phyloP scores from a whole-genome alignment of 78 protist species.

The Dictyostelium firmibasis region DNA sequence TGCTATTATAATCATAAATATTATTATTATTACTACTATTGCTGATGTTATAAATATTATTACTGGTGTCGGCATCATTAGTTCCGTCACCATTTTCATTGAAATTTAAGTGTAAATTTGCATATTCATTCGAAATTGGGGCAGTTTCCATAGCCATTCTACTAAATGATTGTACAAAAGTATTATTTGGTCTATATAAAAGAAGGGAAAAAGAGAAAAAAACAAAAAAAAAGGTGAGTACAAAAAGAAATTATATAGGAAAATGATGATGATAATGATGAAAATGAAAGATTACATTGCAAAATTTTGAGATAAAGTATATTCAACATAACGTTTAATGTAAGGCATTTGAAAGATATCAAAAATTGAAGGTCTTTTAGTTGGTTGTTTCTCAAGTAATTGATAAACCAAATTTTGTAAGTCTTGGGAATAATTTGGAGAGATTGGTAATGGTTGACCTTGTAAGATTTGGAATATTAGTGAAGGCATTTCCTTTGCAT shows the following conservation, averaged over 20 bases:
- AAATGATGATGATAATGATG: too few species aligned
- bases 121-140: neutral
- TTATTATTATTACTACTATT: neutral
- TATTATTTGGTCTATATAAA: neutral
- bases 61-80: neutral
- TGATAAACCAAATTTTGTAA: constrained; percentile 31
- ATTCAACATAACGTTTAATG: constrained; percentile 14
- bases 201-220: too few species aligned
- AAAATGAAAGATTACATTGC: neutral
- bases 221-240: too few species aligned
- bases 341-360: constrained; percentile 69
- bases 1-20: neutral
- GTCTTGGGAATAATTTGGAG: constrained; percentile 17
- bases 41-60: neutral
- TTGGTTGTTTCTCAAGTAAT: constrained; percentile 38
- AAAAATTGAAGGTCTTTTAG: constrained; percentile 39
- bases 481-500: constrained; percentile 78
- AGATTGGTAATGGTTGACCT: constrained; percentile 63
- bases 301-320: constrained; percentile 26
- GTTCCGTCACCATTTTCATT: neutral
- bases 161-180: neutral
- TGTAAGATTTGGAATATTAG: constrained; percentile 69
- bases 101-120: neutral
- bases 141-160: neutral
- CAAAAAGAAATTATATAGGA: too few species aligned